Evolutionary conservation across 176 grass and related monocot species (phyloP), one percentile per base, ranked within the genome.

Genomic region (Zoysia japonica): DNA sequence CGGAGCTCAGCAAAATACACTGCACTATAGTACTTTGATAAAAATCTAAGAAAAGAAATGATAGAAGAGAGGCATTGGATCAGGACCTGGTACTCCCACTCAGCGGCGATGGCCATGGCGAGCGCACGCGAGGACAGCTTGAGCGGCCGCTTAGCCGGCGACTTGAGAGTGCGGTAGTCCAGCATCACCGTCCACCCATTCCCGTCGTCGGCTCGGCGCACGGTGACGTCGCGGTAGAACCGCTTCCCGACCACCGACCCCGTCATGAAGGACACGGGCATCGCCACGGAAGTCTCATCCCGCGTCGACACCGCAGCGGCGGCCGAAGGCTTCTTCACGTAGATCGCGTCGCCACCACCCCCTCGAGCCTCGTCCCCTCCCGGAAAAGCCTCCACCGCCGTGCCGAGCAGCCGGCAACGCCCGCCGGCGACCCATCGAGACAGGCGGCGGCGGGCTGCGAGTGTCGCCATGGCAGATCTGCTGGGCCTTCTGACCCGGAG

Each of bases 141-240:
- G 75, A 99, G 84, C 17, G 60, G 83, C 2, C 92, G 73, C 82
- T 99, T 99, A 2, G 90, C 89, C 14, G 96, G 96, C 50, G 92
- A 84, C 75, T 99, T 99, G 48, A 99, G 90, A 37, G 96, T 99
- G 62, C 92, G 82, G 87, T 99, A 99, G 66, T 99, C 96, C n/a
- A 99, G 92, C 92, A 99, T 99, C 78, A 99, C 96, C 8, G 96
- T 89, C 96, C 96, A 99, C 43, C 92, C 96, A 61, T 99, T 99
- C 6, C 96, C 96, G 67, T 99, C 96, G 48, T 95, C 92, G 65
- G 92, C 90, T 50, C 61, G 76, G 35, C 96, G 89, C 37, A 89
- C 91, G 52, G 96, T 99, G 67, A 78, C 82, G 37, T 81, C 78
- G 38, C 83, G 67, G 87, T 99, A 95, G 90, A 99, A 99, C 14